Base-by-base conservation (phyloP, 2,329 filamentous ascomycete genomes). In the Phyllachora maydis region DNA sequence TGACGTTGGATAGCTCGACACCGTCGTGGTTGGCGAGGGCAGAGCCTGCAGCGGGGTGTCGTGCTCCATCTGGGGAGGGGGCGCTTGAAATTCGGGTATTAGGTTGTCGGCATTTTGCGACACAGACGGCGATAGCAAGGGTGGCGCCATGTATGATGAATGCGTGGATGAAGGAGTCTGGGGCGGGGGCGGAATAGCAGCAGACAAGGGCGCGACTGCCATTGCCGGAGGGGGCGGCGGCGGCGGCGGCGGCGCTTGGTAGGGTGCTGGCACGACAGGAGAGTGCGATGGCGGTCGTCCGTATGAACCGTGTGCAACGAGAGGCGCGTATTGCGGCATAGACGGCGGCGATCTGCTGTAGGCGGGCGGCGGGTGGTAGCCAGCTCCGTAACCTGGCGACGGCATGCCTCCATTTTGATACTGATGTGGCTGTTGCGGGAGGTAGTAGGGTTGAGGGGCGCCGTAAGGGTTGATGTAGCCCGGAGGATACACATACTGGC, bases 371-470 rank as follows among this genome's bases (percentile, higher is more conserved):
- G 41, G 43, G 26, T 50, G 54, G 34, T 63, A 63, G 11, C n/a
- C n/a, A n/a, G 53, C 49, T 36, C 56, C 47, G 35, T 61, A 63
- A 14, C 46, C 49, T 11, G 32, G 32, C 5, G 47, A 41, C 26
- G 52, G 49, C 37, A 64, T 53, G 21, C 39, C 49, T 10, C 45
- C 48, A 32, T 50, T 56, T 37, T 66, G 68, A 37, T 74, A 65
- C 23, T 50, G 65, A 28, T 63, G 65, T 30, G 62, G 59, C 27
- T 63, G 55, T 45, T 69, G 58, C 34, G 57, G 61, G 16, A 57
- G 52, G 30, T 57, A 60, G 38, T 36, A 37, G 7, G 24, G 16
- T n/a, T n/a, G n/a, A 12, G 27, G 28, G 11, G 26, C 21, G 8
- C 18, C 32, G 12, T 62, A 65, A 33, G 46, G 35, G n/a, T n/a